These are phyloP conservation scores for Meyerozyma sp. DNA, from an alignment of 1,139 yeast species.

Conservation along the genomic window DNA sequence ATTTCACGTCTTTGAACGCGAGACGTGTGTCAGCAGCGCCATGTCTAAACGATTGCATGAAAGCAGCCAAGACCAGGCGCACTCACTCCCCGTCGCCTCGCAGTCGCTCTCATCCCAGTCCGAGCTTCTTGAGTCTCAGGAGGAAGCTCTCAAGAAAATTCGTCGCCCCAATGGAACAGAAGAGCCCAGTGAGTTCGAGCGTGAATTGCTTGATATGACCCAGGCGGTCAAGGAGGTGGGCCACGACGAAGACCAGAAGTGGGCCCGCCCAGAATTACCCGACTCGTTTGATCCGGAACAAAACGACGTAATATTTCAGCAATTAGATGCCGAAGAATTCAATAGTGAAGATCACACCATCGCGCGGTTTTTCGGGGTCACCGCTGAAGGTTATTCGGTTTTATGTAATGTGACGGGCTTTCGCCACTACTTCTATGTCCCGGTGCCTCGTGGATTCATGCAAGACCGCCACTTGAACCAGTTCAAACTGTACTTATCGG, in stretches of 20 bases:
- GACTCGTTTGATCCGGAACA: slow-evolving; percentile 40
- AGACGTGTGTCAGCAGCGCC: background rate
- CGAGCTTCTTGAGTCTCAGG: slow-evolving; percentile 24
- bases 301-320: slow-evolving; percentile 73
- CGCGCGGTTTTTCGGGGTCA: slow-evolving; percentile 89
- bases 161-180: slow-evolving; percentile 29
- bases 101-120: slow-evolving; percentile 21
- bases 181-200: slow-evolving; percentile 61
- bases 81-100: slow-evolving; percentile 40
- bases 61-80: slow-evolving; percentile 25
- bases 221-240: slow-evolving; percentile 27
- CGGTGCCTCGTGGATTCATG: slow-evolving; percentile 78
- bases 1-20: slow-evolving; percentile 1
- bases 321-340: slow-evolving; percentile 90
- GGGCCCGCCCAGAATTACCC: slow-evolving; percentile 60
- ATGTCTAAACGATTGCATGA: background rate
- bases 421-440: slow-evolving; percentile 84
- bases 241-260: slow-evolving; percentile 44
- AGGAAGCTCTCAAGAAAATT: slow-evolving; percentile 30
- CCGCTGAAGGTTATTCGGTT: slow-evolving; percentile 81
- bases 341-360: slow-evolving; percentile 50
- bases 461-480: slow-evolving; percentile 45
- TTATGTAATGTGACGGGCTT: slow-evolving; percentile 88
- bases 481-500: slow-evolving; percentile 46
- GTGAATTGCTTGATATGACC: slow-evolving; percentile 59